phyloP scores from a whole-genome alignment of 83 land plant genomes.

The Thuja plicata region DNA sequence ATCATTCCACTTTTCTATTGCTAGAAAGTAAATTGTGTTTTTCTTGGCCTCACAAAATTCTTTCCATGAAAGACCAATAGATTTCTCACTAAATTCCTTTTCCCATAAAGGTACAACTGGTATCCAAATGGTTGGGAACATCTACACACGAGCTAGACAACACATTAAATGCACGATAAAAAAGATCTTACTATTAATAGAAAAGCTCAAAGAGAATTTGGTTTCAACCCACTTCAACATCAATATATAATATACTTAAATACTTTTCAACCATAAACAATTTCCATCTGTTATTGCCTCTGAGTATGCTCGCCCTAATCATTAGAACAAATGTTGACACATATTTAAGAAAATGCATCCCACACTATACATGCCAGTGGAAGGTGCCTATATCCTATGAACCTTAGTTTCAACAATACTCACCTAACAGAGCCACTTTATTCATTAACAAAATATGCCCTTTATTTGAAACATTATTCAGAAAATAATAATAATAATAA shows the following conservation, averaged over 20 bases:
- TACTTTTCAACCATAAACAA: not conserved
- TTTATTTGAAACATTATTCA: too few species aligned
- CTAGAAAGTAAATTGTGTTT: conserved; percentile 7
- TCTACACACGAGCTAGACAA: too few species aligned
- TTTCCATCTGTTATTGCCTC: not conserved
- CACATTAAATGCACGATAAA: too few species aligned
- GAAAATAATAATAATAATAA: too few species aligned
- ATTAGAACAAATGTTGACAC: not conserved
- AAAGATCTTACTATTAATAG: too few species aligned
- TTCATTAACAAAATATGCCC: not conserved
- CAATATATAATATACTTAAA: not conserved
- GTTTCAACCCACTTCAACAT: not conserved
- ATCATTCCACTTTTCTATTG: conserved; percentile 44
- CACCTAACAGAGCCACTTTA: not conserved
- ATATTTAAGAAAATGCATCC: not conserved
- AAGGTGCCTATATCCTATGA: not conserved
- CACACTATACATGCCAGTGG: not conserved
- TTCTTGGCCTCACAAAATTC: conserved; percentile 35
- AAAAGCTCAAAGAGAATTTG: not conserved
- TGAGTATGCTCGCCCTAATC: not conserved
- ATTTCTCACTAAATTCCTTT: conserved; percentile 28
- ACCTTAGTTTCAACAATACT: not conserved
- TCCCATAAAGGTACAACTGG: conserved; percentile 46
- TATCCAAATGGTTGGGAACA: not conserved
- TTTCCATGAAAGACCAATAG: conserved; percentile 40